Evolutionary conservation across 352 stramenopile genomes (phyloP), one percentile per base, ranked within the genome.

Genomic region (Globisporangium nodosum): DNA sequence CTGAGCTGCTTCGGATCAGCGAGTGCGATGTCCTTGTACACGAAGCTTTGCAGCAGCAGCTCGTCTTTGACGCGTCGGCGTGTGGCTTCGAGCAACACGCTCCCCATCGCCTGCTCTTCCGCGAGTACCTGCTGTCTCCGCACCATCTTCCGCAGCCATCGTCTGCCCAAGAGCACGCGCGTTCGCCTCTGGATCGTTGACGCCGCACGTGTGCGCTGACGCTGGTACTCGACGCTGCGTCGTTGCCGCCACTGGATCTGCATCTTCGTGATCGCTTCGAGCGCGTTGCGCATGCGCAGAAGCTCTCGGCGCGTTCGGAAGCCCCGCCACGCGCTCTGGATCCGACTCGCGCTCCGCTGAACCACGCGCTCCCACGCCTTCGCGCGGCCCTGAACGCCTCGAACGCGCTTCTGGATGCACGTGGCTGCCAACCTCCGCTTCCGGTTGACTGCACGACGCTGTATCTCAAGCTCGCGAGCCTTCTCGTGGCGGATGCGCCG

Each of bases 21-120:
- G 4, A 68, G 55, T 20, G 65, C 55, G 3, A 82, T 45, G 18
- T 63, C 60, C 20, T 68, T 73, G 48, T 74, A 74, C 3, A 67
- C 60, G 53, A 87, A 90, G 49, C 78, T 89, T 53, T 91, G 81
- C 4, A 91, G 42, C 40, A 91, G 42, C 15, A 91, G 48, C 8
- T 91, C 79, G 49, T 87, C 69, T 21, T 79, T 72, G 6, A 85
- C 62, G 21, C 73, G 74, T 30, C 54, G 63, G 0, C 69, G 66
- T 12, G 78, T 88, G 1, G 60, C 56, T 35, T 78, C 72, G 47
- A 88, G 63, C 5, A 88, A 54, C 5, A 71, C 63, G 12, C 75
- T 70, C 11, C 78, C 81, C 66, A 88, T 72, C 24, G 65, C 71
- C 7, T 73, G 56, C 48, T 88, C 74, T 43, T 90, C 78, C 6